Conservation (phyloP, 2,329 filamentous ascomycete species). For the Hortaea sp. region DNA sequence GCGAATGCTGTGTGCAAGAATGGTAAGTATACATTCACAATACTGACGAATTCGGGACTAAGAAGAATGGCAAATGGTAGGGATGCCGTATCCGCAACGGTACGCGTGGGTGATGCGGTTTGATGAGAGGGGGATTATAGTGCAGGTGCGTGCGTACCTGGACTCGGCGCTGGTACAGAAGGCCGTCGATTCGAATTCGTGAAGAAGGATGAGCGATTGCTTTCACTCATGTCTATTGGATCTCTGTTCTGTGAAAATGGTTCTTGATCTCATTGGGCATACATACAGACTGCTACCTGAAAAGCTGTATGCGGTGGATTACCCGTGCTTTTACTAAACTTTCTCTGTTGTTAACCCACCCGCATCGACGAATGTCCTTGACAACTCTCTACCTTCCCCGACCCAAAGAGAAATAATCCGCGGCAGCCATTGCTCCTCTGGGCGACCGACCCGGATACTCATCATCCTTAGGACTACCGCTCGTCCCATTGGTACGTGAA, state of each 20-base stretch:
- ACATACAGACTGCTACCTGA: no score
- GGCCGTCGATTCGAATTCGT: conserved; percentile 13
- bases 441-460: neutral
- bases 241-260: no score
- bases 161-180: conserved; percentile 19
- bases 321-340: no score
- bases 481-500: no score
- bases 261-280: no score
- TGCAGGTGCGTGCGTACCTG: conserved; percentile 18
- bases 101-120: conserved; percentile 21
- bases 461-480: neutral
- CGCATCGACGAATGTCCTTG: no score
- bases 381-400: no score
- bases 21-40: conserved; percentile 11
- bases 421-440: neutral
- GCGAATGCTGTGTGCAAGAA: conserved; percentile 20
- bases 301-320: no score
- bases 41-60: neutral
- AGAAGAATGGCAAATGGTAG: conserved; percentile 2
- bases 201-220: no score
- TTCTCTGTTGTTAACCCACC: no score
- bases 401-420: no score
- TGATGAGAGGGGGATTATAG: conserved; percentile 16
- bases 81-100: conserved; percentile 16
- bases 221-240: no score